Conservation (phyloP, 2,329 filamentous ascomycete genomes). For the Cercospora beticola region DNA sequence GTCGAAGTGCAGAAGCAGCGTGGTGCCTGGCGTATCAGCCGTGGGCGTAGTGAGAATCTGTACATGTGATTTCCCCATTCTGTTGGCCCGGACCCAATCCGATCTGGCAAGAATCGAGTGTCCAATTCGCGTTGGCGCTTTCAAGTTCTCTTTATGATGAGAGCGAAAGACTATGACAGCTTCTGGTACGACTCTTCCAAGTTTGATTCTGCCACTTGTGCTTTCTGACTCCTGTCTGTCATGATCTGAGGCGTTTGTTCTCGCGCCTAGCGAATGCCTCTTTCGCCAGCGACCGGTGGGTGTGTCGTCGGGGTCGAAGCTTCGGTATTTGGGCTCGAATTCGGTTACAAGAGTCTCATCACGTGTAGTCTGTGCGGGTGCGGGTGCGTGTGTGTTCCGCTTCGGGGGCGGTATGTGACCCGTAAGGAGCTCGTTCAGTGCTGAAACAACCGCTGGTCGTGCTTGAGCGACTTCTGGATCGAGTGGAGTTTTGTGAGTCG, state of each 20-base stretch:
- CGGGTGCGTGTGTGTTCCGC: neutral
- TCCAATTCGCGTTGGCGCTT: constrained; percentile 7
- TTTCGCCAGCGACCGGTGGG: constrained; percentile 17
- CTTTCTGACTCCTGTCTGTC: constrained; percentile 4
- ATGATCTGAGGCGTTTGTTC: constrained; percentile 1
- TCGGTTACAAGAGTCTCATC: constrained; percentile 7
- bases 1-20: constrained; percentile 75
- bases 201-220: neutral
- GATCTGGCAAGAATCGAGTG: neutral
- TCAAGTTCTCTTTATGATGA: constrained; percentile 6
- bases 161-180: neutral
- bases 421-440: constrained; percentile 15
- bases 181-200: neutral
- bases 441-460: neutral
- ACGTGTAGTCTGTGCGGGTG: neutral
- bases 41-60: constrained; percentile 81
- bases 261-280: constrained; percentile 2
- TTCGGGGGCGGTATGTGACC: constrained; percentile 4
- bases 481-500: neutral
- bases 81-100: neutral
- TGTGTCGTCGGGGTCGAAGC: constrained; percentile 8
- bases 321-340: constrained; percentile 14
- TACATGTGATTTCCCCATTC: constrained; percentile 67
- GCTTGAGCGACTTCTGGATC: neutral
- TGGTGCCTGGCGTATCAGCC: constrained; percentile 80